Base-by-base conservation (phyloP, 371 early-diverging fungal species). In the Mucor racemosus region DNA sequence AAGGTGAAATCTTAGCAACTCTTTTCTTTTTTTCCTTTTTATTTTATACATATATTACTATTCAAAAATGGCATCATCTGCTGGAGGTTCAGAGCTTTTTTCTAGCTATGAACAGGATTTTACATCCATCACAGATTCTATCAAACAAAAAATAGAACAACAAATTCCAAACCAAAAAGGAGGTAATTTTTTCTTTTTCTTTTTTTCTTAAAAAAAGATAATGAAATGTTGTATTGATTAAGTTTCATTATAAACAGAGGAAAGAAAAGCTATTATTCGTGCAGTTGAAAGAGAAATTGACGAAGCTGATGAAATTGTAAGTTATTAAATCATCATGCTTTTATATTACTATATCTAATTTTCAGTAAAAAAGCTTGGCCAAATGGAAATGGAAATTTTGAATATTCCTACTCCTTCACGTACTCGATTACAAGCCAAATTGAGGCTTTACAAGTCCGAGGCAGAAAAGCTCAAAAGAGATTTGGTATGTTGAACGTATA, bases 221-320 rank as follows among this genome's bases (percentile, higher is more conserved):
- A 11, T 46, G 21, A 10, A 58, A 15, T 34, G 17, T 50, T 5
- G 13, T 9, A 36, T 50, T 31, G 21, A 2, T 48, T 13, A 1
- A 21, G 11, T n/a, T n/a, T n/a, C 11, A 21, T 19, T 13, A 13
- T 26, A 13, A 26, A 57, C 72, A 92, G 94, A 95, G 69, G 81
- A 86, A 65, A 82, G 85, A 74, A 93, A 93, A 67, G 84, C 90
- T 13, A 84, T 89, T 5, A 73, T 88, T 42, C 90, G 91, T 63
- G 89, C 93, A 17, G 81, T 88, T 4, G 91, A 93, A 70, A 88
- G 94, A 62, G 95, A 95, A 76, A 77, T 95, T 14, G 94, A 94
- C n/a, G 97, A 97, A 76, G 92, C 92, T 7, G 89, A 90, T 65
- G 97, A 96, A 69, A 94, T 97, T 71, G 94, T 94, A 88, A 63